Percentiles rank a stretch among this genome's conserved stretches.
phyloP scores from a whole-genome alignment of 2,329 filamentous ascomycete species.

The Sporothrix protearum region DNA sequence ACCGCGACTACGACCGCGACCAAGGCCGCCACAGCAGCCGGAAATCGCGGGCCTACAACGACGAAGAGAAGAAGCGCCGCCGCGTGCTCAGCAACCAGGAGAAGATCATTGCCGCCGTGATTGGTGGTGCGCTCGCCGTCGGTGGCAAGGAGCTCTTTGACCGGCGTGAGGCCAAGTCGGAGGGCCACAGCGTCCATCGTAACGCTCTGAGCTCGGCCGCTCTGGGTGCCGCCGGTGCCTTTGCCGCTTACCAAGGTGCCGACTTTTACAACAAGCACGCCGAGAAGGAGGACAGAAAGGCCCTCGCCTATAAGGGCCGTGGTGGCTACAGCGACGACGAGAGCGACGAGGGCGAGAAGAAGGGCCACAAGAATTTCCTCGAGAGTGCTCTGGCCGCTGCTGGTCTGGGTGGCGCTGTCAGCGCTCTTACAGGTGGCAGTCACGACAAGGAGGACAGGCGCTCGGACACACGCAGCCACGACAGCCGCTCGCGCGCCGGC shows the following conservation, averaged over 20 bases:
- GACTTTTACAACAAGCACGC: constrained; percentile 61
- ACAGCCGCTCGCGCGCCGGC: constrained; percentile 45
- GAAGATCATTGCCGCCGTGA: constrained; percentile 63
- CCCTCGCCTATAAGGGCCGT: constrained; percentile 51
- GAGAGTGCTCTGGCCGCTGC: constrained; percentile 61
- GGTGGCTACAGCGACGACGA: constrained; percentile 58
- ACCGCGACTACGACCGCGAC: constrained; percentile 41
- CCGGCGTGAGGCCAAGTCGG: constrained; percentile 54
- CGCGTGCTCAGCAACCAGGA: constrained; percentile 59
- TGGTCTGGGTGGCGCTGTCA: constrained; percentile 59
- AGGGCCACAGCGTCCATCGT: constrained; percentile 49
- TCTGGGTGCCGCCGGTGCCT: constrained; percentile 60
- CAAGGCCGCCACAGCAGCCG: constrained; percentile 50
- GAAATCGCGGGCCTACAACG: constrained; percentile 54
- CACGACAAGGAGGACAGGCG: constrained; percentile 40
- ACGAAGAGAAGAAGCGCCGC: constrained; percentile 52
- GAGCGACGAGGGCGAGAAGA: constrained; percentile 56
- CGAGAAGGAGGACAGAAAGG: constrained; percentile 52
- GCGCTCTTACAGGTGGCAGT: constrained; percentile 51
- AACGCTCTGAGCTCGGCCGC: constrained; percentile 59
- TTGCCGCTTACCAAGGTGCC: constrained; percentile 62
- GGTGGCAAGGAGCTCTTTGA: constrained; percentile 65
- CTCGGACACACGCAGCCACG: constrained; percentile 47
- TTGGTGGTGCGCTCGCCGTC: constrained; percentile 61
- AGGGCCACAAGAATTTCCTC: constrained; percentile 62